Conservation (phyloP, 2,329 filamentous ascomycete species). For the Fusarium nelsonii region DNA sequence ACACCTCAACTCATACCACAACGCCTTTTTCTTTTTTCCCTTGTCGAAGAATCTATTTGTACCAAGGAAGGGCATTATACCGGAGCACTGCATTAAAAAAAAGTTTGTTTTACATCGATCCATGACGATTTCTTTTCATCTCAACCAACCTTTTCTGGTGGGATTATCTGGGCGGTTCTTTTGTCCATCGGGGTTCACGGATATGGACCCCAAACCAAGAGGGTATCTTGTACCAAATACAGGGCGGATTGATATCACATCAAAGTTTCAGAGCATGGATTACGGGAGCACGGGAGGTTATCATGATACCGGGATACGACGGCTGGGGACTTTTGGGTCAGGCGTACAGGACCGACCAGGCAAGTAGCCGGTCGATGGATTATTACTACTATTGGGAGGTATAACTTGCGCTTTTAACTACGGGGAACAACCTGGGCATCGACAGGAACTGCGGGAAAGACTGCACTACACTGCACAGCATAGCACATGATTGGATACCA, state of each 20-base stretch:
- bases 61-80: slow-evolving; percentile 61
- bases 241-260: slow-evolving; percentile 50
- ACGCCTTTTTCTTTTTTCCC: slow-evolving; percentile 39
- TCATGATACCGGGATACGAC: slow-evolving; percentile 52
- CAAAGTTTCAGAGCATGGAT: slow-evolving; percentile 53
- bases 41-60: slow-evolving; percentile 54
- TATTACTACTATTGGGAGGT: slow-evolving; percentile 40
- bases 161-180: slow-evolving; percentile 44
- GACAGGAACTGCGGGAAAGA: slow-evolving; percentile 47
- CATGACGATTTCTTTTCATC: slow-evolving; percentile 41
- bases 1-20: slow-evolving; percentile 37
- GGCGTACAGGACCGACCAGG: slow-evolving; percentile 47
- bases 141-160: slow-evolving; percentile 32
- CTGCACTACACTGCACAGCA: slow-evolving; percentile 47
- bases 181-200: slow-evolving; percentile 42
- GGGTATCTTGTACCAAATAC: slow-evolving; percentile 51
- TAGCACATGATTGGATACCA: slow-evolving; percentile 48
- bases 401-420: slow-evolving; percentile 42
- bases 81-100: slow-evolving; percentile 65
- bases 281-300: slow-evolving; percentile 50
- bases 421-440: slow-evolving; percentile 35
- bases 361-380: slow-evolving; percentile 44
- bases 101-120: slow-evolving; percentile 48
- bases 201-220: slow-evolving; percentile 42
- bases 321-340: slow-evolving; percentile 42